These are phyloP conservation scores for Coffea humblotiana DNA, from an alignment of 305 asterid genomes.

Conservation along the genomic window DNA sequence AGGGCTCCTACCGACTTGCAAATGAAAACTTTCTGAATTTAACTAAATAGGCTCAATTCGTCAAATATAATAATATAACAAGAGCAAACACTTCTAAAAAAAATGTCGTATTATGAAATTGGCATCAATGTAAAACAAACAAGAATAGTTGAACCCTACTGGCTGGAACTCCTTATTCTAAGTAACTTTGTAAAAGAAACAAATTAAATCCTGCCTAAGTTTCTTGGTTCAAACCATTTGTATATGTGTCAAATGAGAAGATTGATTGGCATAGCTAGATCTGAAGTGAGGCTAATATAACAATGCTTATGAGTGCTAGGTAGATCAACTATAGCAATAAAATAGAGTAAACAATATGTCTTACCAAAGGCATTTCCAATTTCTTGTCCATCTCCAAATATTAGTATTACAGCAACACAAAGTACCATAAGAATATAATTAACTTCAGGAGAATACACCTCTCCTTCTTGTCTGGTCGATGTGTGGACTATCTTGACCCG, in stretches of 20 bases:
- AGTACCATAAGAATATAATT: slow-evolving; percentile 43
- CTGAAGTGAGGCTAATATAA: background rate
- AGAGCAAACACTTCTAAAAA: background rate
- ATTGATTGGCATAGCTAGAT: background rate
- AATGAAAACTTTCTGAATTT: background rate
- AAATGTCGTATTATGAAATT: background rate
- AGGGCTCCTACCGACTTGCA: background rate
- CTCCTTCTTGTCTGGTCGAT: slow-evolving; percentile 42
- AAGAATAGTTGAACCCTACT: background rate
- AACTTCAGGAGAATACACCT: slow-evolving; percentile 45
- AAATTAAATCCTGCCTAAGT: background rate
- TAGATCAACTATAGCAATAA: background rate
- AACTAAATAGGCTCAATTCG: background rate
- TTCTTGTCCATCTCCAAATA: slow-evolving; percentile 48
- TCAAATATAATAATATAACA: background rate
- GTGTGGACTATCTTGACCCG: slow-evolving; percentile 49
- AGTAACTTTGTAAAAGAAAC: background rate
- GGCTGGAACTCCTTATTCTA: too few species aligned
- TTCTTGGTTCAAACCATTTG: background rate
- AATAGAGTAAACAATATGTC: slow-evolving; percentile 4
- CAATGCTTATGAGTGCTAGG: background rate
- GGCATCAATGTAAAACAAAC: background rate
- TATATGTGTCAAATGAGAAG: background rate
- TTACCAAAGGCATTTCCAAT: slow-evolving; percentile 49
- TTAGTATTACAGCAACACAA: slow-evolving; percentile 43